Base-by-base conservation (phyloP, 73 alveolate species). In the Durusdinium trenchii region DNA sequence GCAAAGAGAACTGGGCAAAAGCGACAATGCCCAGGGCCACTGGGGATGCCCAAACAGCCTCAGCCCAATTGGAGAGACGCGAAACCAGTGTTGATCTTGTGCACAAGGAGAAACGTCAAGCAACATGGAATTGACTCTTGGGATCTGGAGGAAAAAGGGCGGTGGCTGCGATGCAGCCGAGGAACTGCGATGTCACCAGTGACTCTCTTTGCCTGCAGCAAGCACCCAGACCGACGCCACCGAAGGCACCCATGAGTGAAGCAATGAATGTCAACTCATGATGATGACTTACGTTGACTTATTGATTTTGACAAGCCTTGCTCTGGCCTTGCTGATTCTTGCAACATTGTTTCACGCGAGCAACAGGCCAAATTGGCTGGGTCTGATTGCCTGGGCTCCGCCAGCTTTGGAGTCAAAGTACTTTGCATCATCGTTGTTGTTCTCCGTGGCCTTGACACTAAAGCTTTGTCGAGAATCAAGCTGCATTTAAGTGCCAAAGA, bases 21-120 rank as follows among this genome's bases (percentile, higher is more conserved):
- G 98, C 98, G 38, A 91, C 98, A n/a, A 91, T 91, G 86, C 98
- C 98, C 52, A 91, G 87, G 20, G 98, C 98, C 87, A 71, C 87
- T 3, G 98, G 98, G 35, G 98, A 91, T 45, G 98, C 98, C 98
- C 98, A 91, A 69, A 91, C 98, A 48, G 98, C 97, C 95, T 86
- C 60, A n/a, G 54, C 6, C 32, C 50, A 7, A 6, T 32, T 10
- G 3, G 75, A 57, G 26, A 78, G 60, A 36, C 18, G 54, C 42
- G 52, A 40, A 3, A 10, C 30, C 14, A 57, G 12, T 23, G 69
- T 23, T 57, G 32, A 23, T 57, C 69, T 16, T 57, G 32, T 57
- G 12, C 32, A 57, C 69, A 12, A 23, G 23, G 32, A 57, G 32
- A 12, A 57, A 12, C 12, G 23, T 16, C 83, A n/a, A 69, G 83